Evolutionary conservation across 1,284 basidiomycete species (phyloP).

Genomic region (Cutaneotrichosporon arboriforme): DNA sequence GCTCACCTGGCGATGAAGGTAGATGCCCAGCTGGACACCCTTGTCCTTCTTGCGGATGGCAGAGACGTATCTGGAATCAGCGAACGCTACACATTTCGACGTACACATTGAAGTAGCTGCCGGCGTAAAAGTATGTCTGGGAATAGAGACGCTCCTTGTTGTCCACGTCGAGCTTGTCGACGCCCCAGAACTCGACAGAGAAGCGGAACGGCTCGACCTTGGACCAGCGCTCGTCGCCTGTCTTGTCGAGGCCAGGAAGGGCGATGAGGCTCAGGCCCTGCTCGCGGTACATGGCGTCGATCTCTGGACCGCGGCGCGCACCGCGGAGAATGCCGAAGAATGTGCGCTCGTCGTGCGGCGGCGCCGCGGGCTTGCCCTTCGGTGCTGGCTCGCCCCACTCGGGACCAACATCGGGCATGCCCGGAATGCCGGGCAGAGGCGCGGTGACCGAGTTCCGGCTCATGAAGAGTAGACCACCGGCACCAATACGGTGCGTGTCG

Average conservation of each 20-base stretch:
- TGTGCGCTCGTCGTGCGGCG: constrained; percentile 41
- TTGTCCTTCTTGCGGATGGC: constrained; percentile 65
- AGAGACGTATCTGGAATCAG: constrained; percentile 66
- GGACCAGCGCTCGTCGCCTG: constrained; percentile 37
- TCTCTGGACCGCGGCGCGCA: constrained; percentile 32
- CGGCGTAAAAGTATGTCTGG: constrained; percentile 51
- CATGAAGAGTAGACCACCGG: constrained; percentile 56
- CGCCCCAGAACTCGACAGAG: constrained; percentile 84
- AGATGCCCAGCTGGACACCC: constrained; percentile 75
- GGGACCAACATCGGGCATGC: constrained; percentile 42
- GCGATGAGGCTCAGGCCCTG: constrained; percentile 13
- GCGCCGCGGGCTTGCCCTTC: constrained; percentile 18
- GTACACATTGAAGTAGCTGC: constrained; percentile 36
- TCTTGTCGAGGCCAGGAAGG: constrained; percentile 15
- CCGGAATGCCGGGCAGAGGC: constrained; percentile 18
- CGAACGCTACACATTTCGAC: constrained; percentile 53
- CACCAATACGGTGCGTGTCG: constrained; percentile 73
- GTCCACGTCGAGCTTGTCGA: constrained; percentile 67
- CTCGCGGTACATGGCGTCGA: constrained; percentile 27
- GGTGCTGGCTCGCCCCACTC: constrained; percentile 15
- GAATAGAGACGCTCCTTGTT: constrained; percentile 60
- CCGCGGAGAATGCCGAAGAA: constrained; percentile 47
- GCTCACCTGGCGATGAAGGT: constrained; percentile 68
- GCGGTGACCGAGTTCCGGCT: constrained; percentile 5
- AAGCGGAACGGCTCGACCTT: constrained; percentile 63